These are phyloP conservation scores for Arthroderma sp. DNA, from an alignment of 2,329 filamentous ascomycete species.

Conservation along the genomic window DNA sequence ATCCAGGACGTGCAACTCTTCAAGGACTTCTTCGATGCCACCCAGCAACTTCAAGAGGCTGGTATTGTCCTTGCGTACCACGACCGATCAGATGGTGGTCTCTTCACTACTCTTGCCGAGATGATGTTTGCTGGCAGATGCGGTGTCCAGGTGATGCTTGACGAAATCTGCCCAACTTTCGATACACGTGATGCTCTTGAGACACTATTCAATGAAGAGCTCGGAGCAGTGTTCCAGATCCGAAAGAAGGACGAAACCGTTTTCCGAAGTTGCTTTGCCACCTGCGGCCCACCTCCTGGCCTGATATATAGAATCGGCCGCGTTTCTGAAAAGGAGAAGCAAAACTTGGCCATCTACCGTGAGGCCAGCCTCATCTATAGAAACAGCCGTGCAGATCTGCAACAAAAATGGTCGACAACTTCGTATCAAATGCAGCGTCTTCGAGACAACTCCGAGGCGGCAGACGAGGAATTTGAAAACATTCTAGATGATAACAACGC, in stretches of 20 bases:
- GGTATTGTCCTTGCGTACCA: constrained; percentile 82
- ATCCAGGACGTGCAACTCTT: constrained; percentile 69
- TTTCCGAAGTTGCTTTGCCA: constrained; percentile 83
- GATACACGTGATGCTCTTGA: constrained; percentile 54
- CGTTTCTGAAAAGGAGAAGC: constrained; percentile 53
- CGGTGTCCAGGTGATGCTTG: constrained; percentile 72
- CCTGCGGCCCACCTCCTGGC: constrained; percentile 68
- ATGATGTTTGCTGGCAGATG: constrained; percentile 98
- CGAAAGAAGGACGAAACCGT: constrained; percentile 69
- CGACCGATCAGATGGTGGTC: constrained; percentile 82
- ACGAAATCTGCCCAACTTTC: constrained; percentile 48
- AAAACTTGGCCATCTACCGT: constrained; percentile 64
- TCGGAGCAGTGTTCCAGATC: constrained; percentile 92
- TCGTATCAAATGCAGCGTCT: constrained; percentile 85
- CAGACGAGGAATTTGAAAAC: constrained; percentile 66
- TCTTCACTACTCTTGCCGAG: constrained; percentile 80
- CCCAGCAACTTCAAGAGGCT: constrained; percentile 53
- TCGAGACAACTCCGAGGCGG: constrained; percentile 75
- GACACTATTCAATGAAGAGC: constrained; percentile 86
- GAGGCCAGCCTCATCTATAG: constrained; percentile 55
- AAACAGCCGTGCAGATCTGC: constrained; percentile 57
- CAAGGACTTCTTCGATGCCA: constrained; percentile 82
- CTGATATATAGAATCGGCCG: constrained; percentile 74
- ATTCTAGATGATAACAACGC: constrained; percentile 65
- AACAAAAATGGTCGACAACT: constrained; percentile 78